Evolutionary conservation across 345 rosid species (phyloP), one percentile per base, ranked within the genome.

Genomic region (Microcos paniculata): DNA sequence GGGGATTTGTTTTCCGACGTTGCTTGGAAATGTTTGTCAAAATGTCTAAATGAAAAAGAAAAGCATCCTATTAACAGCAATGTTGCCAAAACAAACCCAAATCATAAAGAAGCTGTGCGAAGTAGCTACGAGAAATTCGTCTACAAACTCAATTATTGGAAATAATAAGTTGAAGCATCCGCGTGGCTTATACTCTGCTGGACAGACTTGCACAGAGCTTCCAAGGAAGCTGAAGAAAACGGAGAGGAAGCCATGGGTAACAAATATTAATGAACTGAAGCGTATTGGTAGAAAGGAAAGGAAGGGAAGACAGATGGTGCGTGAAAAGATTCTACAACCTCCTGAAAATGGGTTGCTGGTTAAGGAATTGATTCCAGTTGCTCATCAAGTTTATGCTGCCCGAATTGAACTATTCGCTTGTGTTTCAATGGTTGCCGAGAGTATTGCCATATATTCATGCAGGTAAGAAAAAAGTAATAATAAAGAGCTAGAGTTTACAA

Each of bases 221-320:
- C 83, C 81, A 9, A 83, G 84, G 77, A 85, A 80, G 76, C 83
- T 76, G 16, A 82, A 76, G 57, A 85, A 76, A 75, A 58, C 75
- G 42, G 89, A 87, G 82, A 67, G 84, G 74, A 87, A 87, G 40
- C 88, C 87, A 4, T 77, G 77, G 91, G 89, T 85, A 43, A 87
- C 86, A 0, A 62, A 80, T 24, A 72, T 87, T 75, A 87, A 70
- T 40, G 79, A 82, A 58, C 86, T 85, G 66, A 87, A 87, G 76
- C 83, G 82, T 1, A 75, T 70, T 62, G 91, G 81, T 51, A 76
- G 87, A 74, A 8, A 9, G 18, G 84, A 63, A 33, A 82, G 74
- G 75, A 80, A 73, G 77, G 80, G 74, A 40, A 80, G 72, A 78
- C 86, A 82, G 78, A 61, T 69, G 14, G 86, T 55, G 33, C 76